phyloP scores from a whole-genome alignment of 176 grass and related monocot genomes.

The Musa beccarii region DNA sequence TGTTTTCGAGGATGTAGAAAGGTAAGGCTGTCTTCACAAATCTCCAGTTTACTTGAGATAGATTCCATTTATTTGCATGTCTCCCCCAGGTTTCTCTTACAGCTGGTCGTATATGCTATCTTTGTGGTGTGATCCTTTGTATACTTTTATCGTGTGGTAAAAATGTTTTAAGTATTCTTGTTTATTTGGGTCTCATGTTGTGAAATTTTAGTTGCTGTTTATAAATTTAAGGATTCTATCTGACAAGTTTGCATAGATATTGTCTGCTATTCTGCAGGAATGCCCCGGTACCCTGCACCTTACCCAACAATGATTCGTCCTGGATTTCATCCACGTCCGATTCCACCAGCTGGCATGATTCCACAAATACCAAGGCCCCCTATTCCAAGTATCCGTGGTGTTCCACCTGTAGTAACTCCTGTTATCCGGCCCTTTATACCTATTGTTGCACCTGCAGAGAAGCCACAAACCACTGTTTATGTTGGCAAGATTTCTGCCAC shows the following conservation, averaged over 20 bases:
- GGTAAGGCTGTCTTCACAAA: conserved; percentile 34
- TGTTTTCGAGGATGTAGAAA: conserved; percentile 30
- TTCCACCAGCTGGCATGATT: conserved; percentile 43
- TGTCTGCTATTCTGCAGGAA: conserved; percentile 28
- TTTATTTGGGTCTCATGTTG: background rate
- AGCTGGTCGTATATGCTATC: conserved; percentile 27
- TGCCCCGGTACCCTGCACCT: conserved; percentile 37
- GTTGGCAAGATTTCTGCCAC: conserved; percentile 89
- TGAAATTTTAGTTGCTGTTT: background rate
- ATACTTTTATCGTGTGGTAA: conserved; percentile 37
- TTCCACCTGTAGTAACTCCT: conserved; percentile 43
- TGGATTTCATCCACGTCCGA: conserved; percentile 47
- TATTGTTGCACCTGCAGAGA: conserved; percentile 43
- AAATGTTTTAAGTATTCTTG: conserved; percentile 17
- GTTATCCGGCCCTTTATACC: conserved; percentile 41
- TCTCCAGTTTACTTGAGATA: conserved; percentile 26
- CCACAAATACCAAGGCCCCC: conserved; percentile 20
- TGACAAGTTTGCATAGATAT: conserved; percentile 43
- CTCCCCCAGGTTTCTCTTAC: conserved; percentile 28
- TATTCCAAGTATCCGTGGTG: conserved; percentile 42
- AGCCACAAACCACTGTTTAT: conserved; percentile 95
- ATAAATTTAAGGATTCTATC: conserved; percentile 17
- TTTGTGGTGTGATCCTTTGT: conserved; percentile 31
- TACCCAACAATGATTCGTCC: conserved; percentile 58
- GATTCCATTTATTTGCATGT: conserved; percentile 23